Base-by-base conservation (phyloP, 345 rosid genomes). In the Hibiscus mutabilis region DNA sequence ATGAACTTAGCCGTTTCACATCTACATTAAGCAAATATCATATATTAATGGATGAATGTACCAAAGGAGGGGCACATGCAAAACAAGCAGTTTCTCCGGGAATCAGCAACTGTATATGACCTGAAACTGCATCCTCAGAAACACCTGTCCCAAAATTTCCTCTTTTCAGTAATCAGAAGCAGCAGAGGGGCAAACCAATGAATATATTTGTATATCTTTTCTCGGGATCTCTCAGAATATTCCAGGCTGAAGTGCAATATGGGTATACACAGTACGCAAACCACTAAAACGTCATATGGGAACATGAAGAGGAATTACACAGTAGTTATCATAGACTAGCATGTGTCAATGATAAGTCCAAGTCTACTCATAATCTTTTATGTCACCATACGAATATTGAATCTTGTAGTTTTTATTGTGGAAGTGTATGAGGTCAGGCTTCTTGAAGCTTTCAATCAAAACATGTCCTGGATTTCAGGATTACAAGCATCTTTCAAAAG, bases 51-150 rank as follows among this genome's bases (percentile, higher is more conserved):
- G 56, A 65, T n/a, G 21, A 73, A 74, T 80, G 67, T 86, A 94
- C 99, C 85, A 95, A 75, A 60, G 97, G 99, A 66, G 99, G 99
- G n/a, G 99, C 97, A 84, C 99, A 95, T 18, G 99, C 99, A 95
- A 95, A 95, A 82, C 97, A 95, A 67, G 99, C 97, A 75, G 97
- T 90, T 83, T 90, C 97, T 83, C 97, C 97, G 0, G 97, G 96
- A 85, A 91, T 83, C 78, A 95, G 79, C 77, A 95, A 82, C 74
- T 95, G 98, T 84, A 94, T 91, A 78, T 91, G 97, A 80, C 97
- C 97, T 47, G 99, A 95, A 76, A 95, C 97, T 58, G 97, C 97
- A 84, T 91, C 99, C 83, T 95, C 99, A 57, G 99, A 95, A 61
- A 95, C 99, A 84, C 97, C 99, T 91, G 88, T 53, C 75, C 72